These are phyloP conservation scores for Centella asiatica DNA, from an alignment of 129 eudicot species.

Conservation along the genomic window DNA sequence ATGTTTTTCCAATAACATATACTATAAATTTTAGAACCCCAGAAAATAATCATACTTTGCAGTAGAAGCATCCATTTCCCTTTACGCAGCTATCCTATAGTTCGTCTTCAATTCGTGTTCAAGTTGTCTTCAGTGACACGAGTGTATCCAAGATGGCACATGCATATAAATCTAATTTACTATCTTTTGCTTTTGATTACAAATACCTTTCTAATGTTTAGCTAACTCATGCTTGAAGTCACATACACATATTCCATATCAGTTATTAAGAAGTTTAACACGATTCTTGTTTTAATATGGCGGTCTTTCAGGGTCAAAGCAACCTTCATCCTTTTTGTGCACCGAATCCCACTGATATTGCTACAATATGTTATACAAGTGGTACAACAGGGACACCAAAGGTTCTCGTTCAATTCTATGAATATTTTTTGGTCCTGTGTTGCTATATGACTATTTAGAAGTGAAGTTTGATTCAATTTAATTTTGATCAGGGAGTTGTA, in stretches of 20 bases:
- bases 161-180: neutral
- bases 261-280: no score
- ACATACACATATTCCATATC: no score
- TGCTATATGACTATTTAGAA: neutral
- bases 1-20: no score
- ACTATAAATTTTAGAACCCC: no score
- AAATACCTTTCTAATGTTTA: no score
- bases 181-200: neutral
- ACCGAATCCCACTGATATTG: constrained; percentile 65
- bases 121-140: neutral
- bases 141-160: neutral
- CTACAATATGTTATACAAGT: constrained; percentile 90
- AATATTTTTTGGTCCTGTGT: neutral
- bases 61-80: no score
- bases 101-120: no score
- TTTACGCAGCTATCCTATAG: no score
- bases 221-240: no score
- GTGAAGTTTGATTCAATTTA: neutral
- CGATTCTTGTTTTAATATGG: neutral
- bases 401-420: constrained; percentile 26
- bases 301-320: constrained; percentile 48
- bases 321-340: constrained; percentile 55
- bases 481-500: constrained; percentile 50
- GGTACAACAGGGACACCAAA: constrained; percentile 98
- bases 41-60: no score